A percentile compares a stretch with the other conserved stretches of the same genome.
These are phyloP conservation scores for Yamagishiella unicocca DNA, from an alignment of 139 green algal species.

Conservation along the genomic window DNA sequence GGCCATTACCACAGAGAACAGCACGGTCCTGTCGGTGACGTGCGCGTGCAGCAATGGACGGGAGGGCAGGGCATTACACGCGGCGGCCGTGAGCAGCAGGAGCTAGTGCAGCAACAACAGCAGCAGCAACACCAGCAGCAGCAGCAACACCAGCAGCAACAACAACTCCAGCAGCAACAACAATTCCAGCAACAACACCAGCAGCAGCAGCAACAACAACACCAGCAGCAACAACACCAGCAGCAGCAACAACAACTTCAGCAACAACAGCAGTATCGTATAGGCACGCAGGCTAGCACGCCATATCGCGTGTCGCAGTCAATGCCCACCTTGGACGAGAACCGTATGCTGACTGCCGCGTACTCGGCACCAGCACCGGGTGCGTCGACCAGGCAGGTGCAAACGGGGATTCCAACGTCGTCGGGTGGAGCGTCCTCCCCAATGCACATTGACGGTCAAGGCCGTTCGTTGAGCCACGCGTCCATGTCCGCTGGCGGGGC, in stretches of 20 bases:
- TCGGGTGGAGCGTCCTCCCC: neutral
- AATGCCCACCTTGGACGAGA: neutral
- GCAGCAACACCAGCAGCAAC: neutral
- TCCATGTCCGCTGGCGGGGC: neutral
- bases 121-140: neutral
- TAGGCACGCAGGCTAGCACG: neutral
- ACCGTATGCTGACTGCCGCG: neutral
- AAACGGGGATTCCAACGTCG: neutral
- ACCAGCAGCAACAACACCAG: neutral
- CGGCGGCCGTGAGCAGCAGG: neutral
- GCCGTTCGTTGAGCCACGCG: neutral
- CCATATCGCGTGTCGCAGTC: neutral
- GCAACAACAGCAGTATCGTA: neutral
- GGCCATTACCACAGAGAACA: neutral
- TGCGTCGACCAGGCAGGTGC: neutral
- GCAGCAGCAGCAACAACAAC: neutral
- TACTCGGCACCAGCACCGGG: conserved; percentile 3
- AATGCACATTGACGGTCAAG: conserved; percentile 2
- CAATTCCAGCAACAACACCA: conserved; percentile 9
- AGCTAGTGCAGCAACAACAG: neutral
- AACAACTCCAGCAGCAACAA: conserved; percentile 14
- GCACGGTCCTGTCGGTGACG: neutral
- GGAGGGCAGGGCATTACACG: too few relatives aligned
- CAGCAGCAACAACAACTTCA: neutral
- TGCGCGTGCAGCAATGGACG: neutral